Conservation (phyloP, 225 moss, liverwort and hornwort genomes). For the Takakia lepidozioides region DNA sequence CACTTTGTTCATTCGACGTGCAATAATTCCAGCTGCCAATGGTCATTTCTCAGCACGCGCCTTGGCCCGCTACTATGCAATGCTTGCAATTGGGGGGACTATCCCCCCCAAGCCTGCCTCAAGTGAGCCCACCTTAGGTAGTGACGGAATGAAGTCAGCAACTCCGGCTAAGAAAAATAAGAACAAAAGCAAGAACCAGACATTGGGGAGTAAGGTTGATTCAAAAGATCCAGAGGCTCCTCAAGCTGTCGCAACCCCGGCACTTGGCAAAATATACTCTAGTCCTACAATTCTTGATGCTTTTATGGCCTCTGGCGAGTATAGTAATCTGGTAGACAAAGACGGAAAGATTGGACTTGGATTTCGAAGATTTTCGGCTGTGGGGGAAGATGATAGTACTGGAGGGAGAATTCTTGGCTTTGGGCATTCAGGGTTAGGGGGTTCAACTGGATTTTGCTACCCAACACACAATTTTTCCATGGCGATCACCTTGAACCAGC, state of each 20-base stretch:
- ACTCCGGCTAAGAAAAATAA: constrained; percentile 20
- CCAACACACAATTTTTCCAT: constrained; percentile 63
- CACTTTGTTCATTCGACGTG: constrained; percentile 86
- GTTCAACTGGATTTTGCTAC: constrained; percentile 80
- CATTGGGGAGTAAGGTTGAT: constrained; percentile 16
- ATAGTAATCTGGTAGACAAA: constrained; percentile 32
- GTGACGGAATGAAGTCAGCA: constrained; percentile 30
- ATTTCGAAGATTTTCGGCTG: constrained; percentile 56
- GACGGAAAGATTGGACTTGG: constrained; percentile 73
- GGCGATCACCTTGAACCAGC: constrained; percentile 77
- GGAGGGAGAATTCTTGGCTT: constrained; percentile 35
- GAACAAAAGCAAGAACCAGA: constrained; percentile 16
- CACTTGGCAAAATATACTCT: constrained; percentile 35
- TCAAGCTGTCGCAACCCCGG: constrained; percentile 13
- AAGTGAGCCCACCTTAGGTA: constrained; percentile 61
- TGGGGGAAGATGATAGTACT: constrained; percentile 6
- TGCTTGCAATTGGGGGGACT: constrained; percentile 49
- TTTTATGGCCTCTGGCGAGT: constrained; percentile 51
- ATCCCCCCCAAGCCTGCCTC: constrained; percentile 41
- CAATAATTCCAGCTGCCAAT: constrained; percentile 87
- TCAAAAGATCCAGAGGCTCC: constrained; percentile 30
- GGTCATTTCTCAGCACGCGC: constrained; percentile 96
- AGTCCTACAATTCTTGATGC: constrained; percentile 54
- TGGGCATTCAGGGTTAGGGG: constrained; percentile 90
- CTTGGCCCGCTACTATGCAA: constrained; percentile 81